A percentile compares a stretch with the other conserved stretches of the same genome.
Evolutionary conservation across 148 eudicot genomes (phyloP).

Genomic region (Silene uniflora): DNA sequence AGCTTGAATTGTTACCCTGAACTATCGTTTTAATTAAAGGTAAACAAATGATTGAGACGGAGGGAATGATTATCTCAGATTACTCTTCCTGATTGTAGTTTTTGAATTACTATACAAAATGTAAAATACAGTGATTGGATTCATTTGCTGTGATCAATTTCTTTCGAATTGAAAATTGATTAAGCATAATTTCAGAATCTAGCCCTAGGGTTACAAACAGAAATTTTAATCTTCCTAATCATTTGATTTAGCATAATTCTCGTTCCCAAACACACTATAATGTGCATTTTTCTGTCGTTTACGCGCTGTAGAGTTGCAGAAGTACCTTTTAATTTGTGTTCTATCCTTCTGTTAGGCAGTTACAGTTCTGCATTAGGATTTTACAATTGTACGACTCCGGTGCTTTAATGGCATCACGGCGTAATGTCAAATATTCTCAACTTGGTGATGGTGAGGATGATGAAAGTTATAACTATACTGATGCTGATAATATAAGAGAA

Average conservation of each 20-base stretch:
- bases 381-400: background rate
- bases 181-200: no score
- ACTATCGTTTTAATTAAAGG: background rate
- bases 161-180: no score
- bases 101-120: background rate
- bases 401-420: constrained; percentile 59
- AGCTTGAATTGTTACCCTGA: background rate
- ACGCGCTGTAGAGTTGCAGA: background rate
- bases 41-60: no score
- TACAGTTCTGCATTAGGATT: background rate
- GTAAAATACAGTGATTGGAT: background rate
- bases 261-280: no score
- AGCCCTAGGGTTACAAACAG: no score
- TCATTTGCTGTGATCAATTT: background rate
- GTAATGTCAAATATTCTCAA: constrained; percentile 59
- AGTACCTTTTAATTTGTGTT: background rate
- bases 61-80: background rate
- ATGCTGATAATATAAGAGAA: constrained; percentile 21
- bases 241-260: no score
- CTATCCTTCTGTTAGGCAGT: background rate
- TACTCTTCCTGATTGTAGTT: background rate
- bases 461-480: constrained; percentile 21
- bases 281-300: background rate
- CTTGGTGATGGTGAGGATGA: constrained; percentile 57
- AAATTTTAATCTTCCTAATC: no score